Base-by-base conservation (phyloP, 2,329 filamentous ascomycete species). In the Exophiala xenobiotica region DNA sequence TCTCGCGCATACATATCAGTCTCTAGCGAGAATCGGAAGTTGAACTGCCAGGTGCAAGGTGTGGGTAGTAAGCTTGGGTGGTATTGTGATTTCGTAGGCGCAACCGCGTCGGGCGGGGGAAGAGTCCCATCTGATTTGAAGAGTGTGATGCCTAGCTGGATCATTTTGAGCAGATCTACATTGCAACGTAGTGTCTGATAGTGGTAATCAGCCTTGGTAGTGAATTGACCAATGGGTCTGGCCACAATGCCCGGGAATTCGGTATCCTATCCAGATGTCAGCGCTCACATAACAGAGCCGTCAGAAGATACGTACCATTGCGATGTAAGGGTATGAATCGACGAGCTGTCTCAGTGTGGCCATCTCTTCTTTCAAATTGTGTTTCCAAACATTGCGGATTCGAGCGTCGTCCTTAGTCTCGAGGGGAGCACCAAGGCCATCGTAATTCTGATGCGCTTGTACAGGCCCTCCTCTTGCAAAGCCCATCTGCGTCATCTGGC, bases 241-340 rank as follows among this genome's bases (percentile, higher is more conserved):
- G 92, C 90, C 46, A 99, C 92, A 46, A 99, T 90, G 51, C 93
- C 93, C n/a, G 93, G 93, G 63, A 99, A 99, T 68, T 97, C 92
- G 19, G 93, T 96, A 68, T 99, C 93, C 91, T 96, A 67, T 45
- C 22, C 8, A 41, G 24, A 38, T 63, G 63, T 58, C 56, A 64
- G 51, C 42, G 44, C 18, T 3, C 31, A 14, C 24, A 46, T 31
- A 27, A 11, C 41, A 31, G 46, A 20, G 24, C 18, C 19, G 12
- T 23, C 19, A 14, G 22, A 39, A 11, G 38, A 50, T 47, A 46
- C 35, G 76, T 76, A 96, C 91, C 93, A 99, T 97, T 63, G 91
- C 92, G 71, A 99, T 92, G 68, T 95, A 97, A 35, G 90, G 89
- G 69, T 95, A 97, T 64, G 87, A 88, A 56, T 95, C 88, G 58